Conservation (phyloP, 805 yeast species). For the Cyberlindnera galapagoensis region DNA sequence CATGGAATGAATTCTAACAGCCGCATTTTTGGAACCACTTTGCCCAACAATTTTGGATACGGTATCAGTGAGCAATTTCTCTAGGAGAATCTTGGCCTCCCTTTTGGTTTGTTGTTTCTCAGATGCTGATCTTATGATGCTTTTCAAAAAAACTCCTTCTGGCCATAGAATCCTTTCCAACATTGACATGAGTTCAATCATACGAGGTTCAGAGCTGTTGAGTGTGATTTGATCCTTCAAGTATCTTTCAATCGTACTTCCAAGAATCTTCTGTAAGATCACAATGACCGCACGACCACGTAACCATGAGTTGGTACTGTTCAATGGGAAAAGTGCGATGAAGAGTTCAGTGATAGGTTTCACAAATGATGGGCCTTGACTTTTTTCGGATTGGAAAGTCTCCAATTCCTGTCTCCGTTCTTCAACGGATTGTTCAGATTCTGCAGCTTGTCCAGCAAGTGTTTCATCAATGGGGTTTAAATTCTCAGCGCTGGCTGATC, state of each 20-base stretch:
- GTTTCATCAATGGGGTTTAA: constrained; percentile 8
- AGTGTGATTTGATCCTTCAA: constrained; percentile 33
- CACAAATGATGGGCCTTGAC: constrained; percentile 46
- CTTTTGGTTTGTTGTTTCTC: constrained; percentile 48
- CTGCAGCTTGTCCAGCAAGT: constrained; percentile 2
- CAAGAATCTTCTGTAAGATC: constrained; percentile 77
- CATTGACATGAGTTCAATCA: constrained; percentile 34
- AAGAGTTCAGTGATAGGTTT: constrained; percentile 78
- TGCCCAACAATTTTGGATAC: constrained; percentile 72
- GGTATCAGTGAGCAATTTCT: constrained; percentile 52
- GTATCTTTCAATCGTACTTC: constrained; percentile 75
- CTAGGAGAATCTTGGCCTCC: constrained; percentile 54
- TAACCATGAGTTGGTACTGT: constrained; percentile 65
- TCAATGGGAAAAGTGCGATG: constrained; percentile 60
- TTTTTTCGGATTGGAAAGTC: constrained; percentile 27
- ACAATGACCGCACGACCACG: constrained; percentile 80
- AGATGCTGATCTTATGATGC: constrained; percentile 37
- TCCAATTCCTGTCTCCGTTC: constrained; percentile 53
- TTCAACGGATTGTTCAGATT: constrained; percentile 24
- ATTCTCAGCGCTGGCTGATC: constrained; percentile 12
- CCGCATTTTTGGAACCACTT: constrained; percentile 56
- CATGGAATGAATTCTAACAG: constrained; percentile 52
- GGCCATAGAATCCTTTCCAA: constrained; percentile 40
- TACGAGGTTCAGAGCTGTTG: constrained; percentile 36
- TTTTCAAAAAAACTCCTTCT: constrained; percentile 42